Evolutionary conservation across 139 green algal species (phyloP).

Genomic region (Raphidocelis subcapitata): DNA sequence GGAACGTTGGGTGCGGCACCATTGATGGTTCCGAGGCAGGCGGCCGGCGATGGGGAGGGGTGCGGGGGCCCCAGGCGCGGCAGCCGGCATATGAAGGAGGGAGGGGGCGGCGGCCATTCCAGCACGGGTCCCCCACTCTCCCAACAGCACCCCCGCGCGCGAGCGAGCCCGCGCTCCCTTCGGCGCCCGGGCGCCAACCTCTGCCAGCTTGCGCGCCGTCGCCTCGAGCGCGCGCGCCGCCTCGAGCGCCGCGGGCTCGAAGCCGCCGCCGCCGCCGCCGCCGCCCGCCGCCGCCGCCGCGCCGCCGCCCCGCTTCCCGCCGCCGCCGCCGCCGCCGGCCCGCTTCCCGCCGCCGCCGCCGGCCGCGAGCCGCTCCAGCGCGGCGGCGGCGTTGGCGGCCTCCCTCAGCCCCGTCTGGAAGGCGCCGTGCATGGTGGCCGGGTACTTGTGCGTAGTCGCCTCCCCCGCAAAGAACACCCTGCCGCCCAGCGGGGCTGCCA

Average conservation of each 20-base stretch:
- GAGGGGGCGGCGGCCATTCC: no score
- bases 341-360: background rate
- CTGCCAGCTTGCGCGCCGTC: background rate
- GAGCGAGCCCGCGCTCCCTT: no score
- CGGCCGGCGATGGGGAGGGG: no score
- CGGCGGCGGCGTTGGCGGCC: slow-evolving; percentile 37
- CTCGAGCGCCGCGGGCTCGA: background rate
- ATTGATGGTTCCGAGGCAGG: no score
- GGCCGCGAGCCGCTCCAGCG: background rate
- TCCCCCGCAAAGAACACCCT: slow-evolving; percentile 89
- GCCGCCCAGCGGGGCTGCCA: slow-evolving; percentile 67
- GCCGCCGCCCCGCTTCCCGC: background rate
- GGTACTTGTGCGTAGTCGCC: slow-evolving; percentile 86
- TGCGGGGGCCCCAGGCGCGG: no score
- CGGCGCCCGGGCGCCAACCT: no score
- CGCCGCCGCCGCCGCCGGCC: slow-evolving; percentile 1
- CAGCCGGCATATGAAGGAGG: no score
- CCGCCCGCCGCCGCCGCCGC: background rate
- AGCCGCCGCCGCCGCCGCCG: no score
- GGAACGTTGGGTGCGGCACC: no score
- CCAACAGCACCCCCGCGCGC: no score
- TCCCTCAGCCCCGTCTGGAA: slow-evolving; percentile 68
- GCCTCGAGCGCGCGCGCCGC: background rate
- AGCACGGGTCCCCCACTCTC: no score
- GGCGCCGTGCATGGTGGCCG: slow-evolving; percentile 98